Base-by-base conservation (phyloP, 352 stramenopile genomes). In the Phytophthora tubulina region DNA sequence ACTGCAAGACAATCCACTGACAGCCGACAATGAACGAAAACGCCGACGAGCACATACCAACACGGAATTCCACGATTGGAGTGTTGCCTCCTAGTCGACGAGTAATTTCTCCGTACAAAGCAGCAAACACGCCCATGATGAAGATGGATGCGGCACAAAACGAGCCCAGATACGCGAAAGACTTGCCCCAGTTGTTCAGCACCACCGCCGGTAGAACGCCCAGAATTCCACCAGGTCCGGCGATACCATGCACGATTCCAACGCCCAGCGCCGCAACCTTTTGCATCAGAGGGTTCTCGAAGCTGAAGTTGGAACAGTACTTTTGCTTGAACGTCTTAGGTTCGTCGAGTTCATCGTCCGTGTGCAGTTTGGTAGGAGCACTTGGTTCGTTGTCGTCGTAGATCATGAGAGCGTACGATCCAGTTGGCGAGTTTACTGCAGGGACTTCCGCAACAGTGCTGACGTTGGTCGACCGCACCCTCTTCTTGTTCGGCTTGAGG, bases 141-240 rank as follows among this genome's bases (percentile, higher is more conserved):
- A 97, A 15, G 39, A 92, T 97, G 8, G 79, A 93, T n/a, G 78
- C 94, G 13, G 81, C 32, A 52, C 91, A 98, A 69, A 98, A 98
- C 1, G 81, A 92, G 0, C 63, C 76, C 3, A 98, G 67, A 73
- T 97, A 98, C 3, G 91, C 59, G 1, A 86, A 54, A 6, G 82
- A 97, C 41, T 81, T 73, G 41, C 57, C 41, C 59, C 55, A 65
- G 27, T 71, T 68, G 41, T 67, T 63, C 6, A 63, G 49, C 39
- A 67, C 57, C 17, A 72, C 84, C 0, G 90, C 89, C 11, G 92
- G 90, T 27, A 98, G 84, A 21, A 97, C 84, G 44, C 89, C 91
- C n/a, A 98, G 72, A 54, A 90, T 88, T 27, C 82, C 81, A 31
- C 80, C 83, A 0, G 83, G 79, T 0, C 82, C 81, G 5, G 90